A percentile compares a stretch with the other conserved stretches of the same genome.
Evolutionary conservation across 2,329 filamentous ascomycete species (phyloP).

Genomic region (Fusarium drepaniforme): DNA sequence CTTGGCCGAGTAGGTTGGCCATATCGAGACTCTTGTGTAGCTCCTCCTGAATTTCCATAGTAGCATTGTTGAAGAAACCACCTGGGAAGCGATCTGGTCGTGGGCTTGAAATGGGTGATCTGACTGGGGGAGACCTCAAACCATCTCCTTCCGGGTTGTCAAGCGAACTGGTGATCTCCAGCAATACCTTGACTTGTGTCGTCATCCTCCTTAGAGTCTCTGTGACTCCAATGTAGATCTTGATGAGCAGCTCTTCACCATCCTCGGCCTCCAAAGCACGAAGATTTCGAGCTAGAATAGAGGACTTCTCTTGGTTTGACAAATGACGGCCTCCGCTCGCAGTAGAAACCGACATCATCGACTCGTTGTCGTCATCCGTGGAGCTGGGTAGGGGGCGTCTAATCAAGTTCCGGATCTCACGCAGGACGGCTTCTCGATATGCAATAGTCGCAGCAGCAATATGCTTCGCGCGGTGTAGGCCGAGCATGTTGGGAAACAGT

Average conservation of each 20-base stretch:
- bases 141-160: slow-evolving; percentile 54
- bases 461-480: slow-evolving; percentile 84
- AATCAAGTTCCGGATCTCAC: slow-evolving; percentile 89
- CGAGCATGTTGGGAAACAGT: slow-evolving; percentile 78
- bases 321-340: slow-evolving; percentile 74
- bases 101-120: slow-evolving; percentile 67
- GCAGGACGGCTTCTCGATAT: slow-evolving; percentile 85
- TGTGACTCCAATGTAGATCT: slow-evolving; percentile 87
- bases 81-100: slow-evolving; percentile 48
- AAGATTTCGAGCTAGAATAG: slow-evolving; percentile 87
- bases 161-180: slow-evolving; percentile 89
- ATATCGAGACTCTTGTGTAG: slow-evolving; percentile 82
- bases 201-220: slow-evolving; percentile 88
- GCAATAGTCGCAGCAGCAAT: slow-evolving; percentile 84
- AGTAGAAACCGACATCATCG: slow-evolving; percentile 88
- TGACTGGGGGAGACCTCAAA: slow-evolving; percentile 60
- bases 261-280: slow-evolving; percentile 85
- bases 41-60: slow-evolving; percentile 76
- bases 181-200: slow-evolving; percentile 92
- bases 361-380: slow-evolving; percentile 93
- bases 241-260: slow-evolving; percentile 84
- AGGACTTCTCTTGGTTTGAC: slow-evolving; percentile 89
- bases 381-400: slow-evolving; percentile 89
- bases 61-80: slow-evolving; percentile 40
- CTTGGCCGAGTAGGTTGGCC: slow-evolving; percentile 81